phyloP scores from a whole-genome alignment of 1,139 yeast species.

The Lodderomyces parapsilosis region DNA sequence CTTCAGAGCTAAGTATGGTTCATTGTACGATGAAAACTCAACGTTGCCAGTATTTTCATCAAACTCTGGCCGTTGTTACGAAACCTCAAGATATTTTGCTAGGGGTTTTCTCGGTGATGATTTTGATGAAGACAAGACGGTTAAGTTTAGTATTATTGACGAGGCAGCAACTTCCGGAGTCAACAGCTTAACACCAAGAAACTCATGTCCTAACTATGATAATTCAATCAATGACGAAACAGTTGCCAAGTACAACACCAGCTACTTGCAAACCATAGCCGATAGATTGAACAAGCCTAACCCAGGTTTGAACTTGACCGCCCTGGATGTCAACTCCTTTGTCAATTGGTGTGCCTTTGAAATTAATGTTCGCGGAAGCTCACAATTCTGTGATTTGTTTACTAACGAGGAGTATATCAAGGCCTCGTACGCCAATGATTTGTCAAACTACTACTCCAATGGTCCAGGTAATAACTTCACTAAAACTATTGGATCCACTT shows the following conservation, averaged over 20 bases:
- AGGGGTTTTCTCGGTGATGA: slow-evolving; percentile 33
- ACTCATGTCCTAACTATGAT: slow-evolving; percentile 21
- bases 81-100: slow-evolving; percentile 32
- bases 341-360: slow-evolving; percentile 55
- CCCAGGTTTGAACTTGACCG: slow-evolving; percentile 35
- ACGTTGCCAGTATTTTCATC: slow-evolving; percentile 34
- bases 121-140: slow-evolving; percentile 19
- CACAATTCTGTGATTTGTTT: slow-evolving; percentile 51
- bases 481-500: slow-evolving; percentile 44
- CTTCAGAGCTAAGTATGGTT: slow-evolving; percentile 33
- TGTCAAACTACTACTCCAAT: slow-evolving; percentile 43
- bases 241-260: slow-evolving; percentile 12
- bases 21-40: slow-evolving; percentile 21
- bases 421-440: slow-evolving; percentile 30
- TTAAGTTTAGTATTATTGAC: slow-evolving; percentile 23
- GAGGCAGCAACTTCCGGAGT: slow-evolving; percentile 30
- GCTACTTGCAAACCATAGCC: slow-evolving; percentile 36
- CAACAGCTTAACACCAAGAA: slow-evolving; percentile 36
- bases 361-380: slow-evolving; percentile 47
- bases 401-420: slow-evolving; percentile 50
- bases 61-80: slow-evolving; percentile 29
- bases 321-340: slow-evolving; percentile 39
- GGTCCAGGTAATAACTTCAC: slow-evolving; percentile 52
- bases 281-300: slow-evolving; percentile 33
- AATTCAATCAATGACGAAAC: slow-evolving; percentile 18